Evolutionary conservation across 164 flowering plant species (phyloP).

Genomic region (Tetracentron sinense): DNA sequence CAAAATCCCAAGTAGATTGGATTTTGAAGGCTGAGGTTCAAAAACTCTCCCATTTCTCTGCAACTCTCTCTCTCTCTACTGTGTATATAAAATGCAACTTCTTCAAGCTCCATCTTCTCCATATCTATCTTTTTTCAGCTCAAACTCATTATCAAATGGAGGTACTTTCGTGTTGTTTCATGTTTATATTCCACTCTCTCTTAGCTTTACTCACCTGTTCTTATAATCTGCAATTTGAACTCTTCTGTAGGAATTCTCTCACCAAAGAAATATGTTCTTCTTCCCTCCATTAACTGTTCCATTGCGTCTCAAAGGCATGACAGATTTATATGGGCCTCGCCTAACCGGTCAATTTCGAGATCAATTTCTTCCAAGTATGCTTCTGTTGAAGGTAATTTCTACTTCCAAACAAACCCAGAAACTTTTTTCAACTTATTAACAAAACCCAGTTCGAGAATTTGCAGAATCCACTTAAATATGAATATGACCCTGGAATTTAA

Average conservation of each 20-base stretch:
- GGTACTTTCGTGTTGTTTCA: conserved; percentile 15
- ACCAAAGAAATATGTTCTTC: conserved; percentile 13
- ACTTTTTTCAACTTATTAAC: background rate
- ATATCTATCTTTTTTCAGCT: conserved; percentile 22
- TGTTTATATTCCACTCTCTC: background rate
- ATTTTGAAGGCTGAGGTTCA: conserved; percentile 46
- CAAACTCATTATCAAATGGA: conserved; percentile 19
- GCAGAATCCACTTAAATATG: background rate
- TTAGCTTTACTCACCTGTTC: background rate
- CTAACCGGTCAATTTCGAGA: conserved; percentile 19
- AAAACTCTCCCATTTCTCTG: conserved; percentile 11
- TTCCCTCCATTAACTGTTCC: conserved; percentile 12
- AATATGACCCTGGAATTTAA: background rate
- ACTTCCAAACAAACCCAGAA: background rate
- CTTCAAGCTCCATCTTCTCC: conserved; percentile 43
- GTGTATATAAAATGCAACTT: conserved; percentile 41
- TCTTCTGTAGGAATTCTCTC: conserved; percentile 13
- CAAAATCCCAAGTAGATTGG: too few species aligned
- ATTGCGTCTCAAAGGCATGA: conserved; percentile 27
- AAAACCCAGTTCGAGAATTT: conserved; percentile 8
- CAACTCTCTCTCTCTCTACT: conserved; percentile 14
- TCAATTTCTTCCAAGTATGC: conserved; percentile 41
- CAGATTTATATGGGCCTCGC: conserved; percentile 23
- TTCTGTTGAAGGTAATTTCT: conserved; percentile 56
- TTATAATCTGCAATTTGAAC: background rate